phyloP scores from a whole-genome alignment of 495 filamentous ascomycete genomes.

The Penicillium alfredii region DNA sequence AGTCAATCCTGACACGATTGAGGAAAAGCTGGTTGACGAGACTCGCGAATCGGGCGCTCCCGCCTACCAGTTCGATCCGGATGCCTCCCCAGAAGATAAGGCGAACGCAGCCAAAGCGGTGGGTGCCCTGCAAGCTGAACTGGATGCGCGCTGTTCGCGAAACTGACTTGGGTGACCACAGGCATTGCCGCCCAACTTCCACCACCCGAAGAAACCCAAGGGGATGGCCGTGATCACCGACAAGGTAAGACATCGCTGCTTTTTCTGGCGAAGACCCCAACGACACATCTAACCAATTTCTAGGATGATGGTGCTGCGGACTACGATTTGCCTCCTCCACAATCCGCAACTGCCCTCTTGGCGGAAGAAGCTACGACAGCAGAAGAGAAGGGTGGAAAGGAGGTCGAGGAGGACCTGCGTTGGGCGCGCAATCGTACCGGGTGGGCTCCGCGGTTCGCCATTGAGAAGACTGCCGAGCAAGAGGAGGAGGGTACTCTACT shows the following conservation, averaged over 20 bases:
- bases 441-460: constrained; percentile 81
- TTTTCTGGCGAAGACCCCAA: no score
- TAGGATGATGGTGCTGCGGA: constrained; percentile 63
- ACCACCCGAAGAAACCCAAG: constrained; percentile 56
- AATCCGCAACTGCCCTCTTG: constrained; percentile 57
- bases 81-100: constrained; percentile 81
- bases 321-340: constrained; percentile 73
- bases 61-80: constrained; percentile 80
- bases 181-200: constrained; percentile 57
- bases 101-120: constrained; percentile 71
- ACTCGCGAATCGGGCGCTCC: constrained; percentile 67
- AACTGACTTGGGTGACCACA: constrained; percentile 25
- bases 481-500: constrained; percentile 60
- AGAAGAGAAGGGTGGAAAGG: constrained; percentile 40
- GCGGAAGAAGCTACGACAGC: constrained; percentile 41
- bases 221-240: constrained; percentile 70
- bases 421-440: constrained; percentile 70
- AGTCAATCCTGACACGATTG: constrained; percentile 63
- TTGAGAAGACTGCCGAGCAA: constrained; percentile 43
- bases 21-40: constrained; percentile 66
- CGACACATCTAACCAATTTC: constrained; percentile 12
- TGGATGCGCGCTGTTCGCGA: neutral
- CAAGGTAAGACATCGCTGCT: constrained; percentile 40
- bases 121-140: constrained; percentile 27
- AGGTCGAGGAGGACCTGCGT: constrained; percentile 52